Base-by-base conservation (phyloP, 805 yeast genomes). In the Teunomyces atbi region DNA sequence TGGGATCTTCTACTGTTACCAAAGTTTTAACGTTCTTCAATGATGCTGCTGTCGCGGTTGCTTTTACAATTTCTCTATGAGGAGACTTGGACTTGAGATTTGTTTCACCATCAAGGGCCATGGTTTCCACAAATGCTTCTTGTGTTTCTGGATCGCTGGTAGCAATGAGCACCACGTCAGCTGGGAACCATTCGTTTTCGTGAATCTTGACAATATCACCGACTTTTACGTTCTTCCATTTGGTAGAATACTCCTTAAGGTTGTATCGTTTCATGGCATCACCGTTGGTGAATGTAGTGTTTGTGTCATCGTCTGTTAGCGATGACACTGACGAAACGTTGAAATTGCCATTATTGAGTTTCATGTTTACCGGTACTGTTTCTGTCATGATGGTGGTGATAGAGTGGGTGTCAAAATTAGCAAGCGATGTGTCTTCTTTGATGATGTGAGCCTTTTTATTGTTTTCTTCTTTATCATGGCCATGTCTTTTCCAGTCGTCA, bases 101-200 rank as follows among this genome's bases (percentile, higher is more conserved):
- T 0, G 98, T 94, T 65, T 94, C 99, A 42, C 99, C 99, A 66
- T 94, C 99, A 41, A 94, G 73, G 1, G 96, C 99, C 92, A 92
- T 90, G 1, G 99, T 94, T 64, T 94, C 99, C 15, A 91, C 82
- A 53, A 81, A 88, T 1, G 88, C 79, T 45, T 76, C 79, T 30
- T 78, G 76, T 47, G 83, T 79, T 33, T 85, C 90, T 18, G 21
- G 11, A 39, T 77, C 78, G 32, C 82, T 80, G 2, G 89, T 81
- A 1, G 91, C 78, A 35, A 94, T 60, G 2, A 94, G 56, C 2
- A 94, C 61, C 2, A 94, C 59, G 68, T 94, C 99, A 0, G 97
- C 97, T 0, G 99, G 99, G 5, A 92, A 78, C 86, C 96, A 87
- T 49, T 94, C 98, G 66, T 90, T 89, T 52, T 83, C 86, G 41